These are phyloP conservation scores for Verticillium alfalfae DNA, from an alignment of 2,329 filamentous ascomycete species.

Conservation along the genomic window DNA sequence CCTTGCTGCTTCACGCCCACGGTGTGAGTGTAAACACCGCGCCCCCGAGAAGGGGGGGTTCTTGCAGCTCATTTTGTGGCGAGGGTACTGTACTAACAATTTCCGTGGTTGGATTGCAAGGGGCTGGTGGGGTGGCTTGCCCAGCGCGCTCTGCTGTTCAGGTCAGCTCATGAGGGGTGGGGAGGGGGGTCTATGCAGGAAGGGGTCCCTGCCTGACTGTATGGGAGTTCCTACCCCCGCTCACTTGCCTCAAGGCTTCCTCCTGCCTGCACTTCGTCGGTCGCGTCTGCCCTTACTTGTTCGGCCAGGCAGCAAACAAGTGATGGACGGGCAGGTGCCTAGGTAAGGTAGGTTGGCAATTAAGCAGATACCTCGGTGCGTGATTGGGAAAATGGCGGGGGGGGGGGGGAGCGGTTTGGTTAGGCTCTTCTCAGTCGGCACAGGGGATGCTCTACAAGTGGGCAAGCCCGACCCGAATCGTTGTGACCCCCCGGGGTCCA, in stretches of 20 bases:
- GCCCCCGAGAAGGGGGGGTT: not conserved
- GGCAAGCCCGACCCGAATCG: not conserved
- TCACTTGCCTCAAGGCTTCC: no score
- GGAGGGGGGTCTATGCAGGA: not conserved
- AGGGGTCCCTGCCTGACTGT: no score
- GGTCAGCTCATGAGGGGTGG: not conserved
- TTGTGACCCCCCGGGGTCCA: not conserved
- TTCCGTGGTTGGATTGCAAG: slow-evolving; percentile 1
- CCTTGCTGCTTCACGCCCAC: not conserved
- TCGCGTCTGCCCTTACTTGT: no score
- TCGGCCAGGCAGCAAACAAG: no score
- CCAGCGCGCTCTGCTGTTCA: not conserved
- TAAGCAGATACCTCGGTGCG: no score
- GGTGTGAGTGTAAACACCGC: not conserved
- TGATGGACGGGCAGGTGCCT: no score
- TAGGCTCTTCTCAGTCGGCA: not conserved
- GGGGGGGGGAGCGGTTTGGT: not conserved
- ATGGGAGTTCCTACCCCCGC: no score
- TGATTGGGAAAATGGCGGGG: not conserved
- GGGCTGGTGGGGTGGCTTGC: not conserved
- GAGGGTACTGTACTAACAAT: slow-evolving; percentile 1
- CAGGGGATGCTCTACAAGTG: not conserved
- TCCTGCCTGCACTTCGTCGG: no score
- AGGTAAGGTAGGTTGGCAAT: no score
- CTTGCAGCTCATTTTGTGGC: not conserved